phyloP scores from a whole-genome alignment of 202 grass and related monocot genomes.

The Carex arenaria region DNA sequence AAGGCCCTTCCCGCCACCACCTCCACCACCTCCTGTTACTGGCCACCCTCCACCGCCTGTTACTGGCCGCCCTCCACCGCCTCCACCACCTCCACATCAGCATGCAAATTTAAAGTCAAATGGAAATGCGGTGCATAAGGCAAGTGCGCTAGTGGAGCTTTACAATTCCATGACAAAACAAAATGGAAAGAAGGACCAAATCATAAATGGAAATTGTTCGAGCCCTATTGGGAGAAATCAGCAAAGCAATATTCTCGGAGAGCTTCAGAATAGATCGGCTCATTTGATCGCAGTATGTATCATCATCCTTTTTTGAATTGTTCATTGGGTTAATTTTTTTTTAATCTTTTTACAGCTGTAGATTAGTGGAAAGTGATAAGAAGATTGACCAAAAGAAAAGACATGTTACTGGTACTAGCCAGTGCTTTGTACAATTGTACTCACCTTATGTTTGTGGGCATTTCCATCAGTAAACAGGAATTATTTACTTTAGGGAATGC shows the following conservation, averaged over 20 bases:
- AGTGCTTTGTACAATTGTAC: neutral
- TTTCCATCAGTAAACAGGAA: neutral
- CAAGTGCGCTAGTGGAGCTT: conserved; percentile 54
- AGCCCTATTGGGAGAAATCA: conserved; percentile 25
- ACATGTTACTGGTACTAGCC: neutral
- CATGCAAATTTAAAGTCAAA: conserved; percentile 15
- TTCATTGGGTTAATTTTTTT: neutral
- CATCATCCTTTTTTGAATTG: neutral
- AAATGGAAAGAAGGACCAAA: conserved; percentile 35
- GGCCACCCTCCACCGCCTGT: neutral
- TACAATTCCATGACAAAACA: conserved; percentile 71
- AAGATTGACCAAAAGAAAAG: neutral
- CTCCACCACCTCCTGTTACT: conserved; percentile 16
- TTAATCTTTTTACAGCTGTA: neutral
- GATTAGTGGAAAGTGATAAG: neutral
- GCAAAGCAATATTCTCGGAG: conserved; percentile 62
- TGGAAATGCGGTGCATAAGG: conserved; percentile 42
- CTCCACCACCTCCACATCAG: conserved; percentile 8
- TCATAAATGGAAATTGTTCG: conserved; percentile 9
- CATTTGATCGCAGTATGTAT: conserved; percentile 64
- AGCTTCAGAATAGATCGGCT: conserved; percentile 80
- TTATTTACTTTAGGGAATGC: neutral
- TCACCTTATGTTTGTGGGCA: neutral
- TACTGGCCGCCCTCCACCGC: neutral
- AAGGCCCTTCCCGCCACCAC: conserved; percentile 16